Percentiles rank a stretch among this genome's conserved stretches.
Evolutionary conservation across 208 protist genomes (phyloP).

Genomic region (Sergeia podlipaevii): DNA sequence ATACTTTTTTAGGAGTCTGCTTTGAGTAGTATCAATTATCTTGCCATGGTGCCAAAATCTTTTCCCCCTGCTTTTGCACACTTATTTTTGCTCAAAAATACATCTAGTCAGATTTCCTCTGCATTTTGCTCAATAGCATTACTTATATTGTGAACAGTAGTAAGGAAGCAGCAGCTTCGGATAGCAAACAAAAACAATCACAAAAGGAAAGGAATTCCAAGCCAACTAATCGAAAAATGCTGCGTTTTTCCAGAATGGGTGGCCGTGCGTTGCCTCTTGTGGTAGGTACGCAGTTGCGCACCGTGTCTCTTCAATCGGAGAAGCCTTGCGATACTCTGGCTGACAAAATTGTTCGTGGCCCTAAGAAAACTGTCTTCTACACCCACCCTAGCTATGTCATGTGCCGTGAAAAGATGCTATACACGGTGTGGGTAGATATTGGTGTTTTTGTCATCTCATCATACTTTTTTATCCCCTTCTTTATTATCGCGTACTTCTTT

Average conservation of each 20-base stretch:
- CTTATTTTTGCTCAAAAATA: background rate
- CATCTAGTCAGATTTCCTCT: background rate
- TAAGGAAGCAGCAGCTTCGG: background rate
- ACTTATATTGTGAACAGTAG: too few relatives aligned
- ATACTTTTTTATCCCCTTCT: constrained; percentile 76
- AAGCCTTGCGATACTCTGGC: constrained; percentile 76
- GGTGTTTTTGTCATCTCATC: constrained; percentile 68
- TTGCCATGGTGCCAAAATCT: background rate
- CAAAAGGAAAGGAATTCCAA: too few relatives aligned
- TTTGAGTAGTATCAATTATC: background rate
- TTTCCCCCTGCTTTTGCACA: background rate
- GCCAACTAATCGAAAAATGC: too few relatives aligned
- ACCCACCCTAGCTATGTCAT: constrained; percentile 87
- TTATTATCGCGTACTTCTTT: constrained; percentile 82
- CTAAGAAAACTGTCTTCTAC: constrained; percentile 59
- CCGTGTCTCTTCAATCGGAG: constrained; percentile 72
- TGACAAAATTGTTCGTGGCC: constrained; percentile 83
- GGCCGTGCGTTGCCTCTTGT: constrained; percentile 9
- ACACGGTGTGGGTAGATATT: constrained; percentile 86
- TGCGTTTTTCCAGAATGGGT: constrained; percentile 21
- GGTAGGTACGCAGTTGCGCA: constrained; percentile 31
- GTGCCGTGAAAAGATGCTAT: constrained; percentile 87
- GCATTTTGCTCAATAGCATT: too few relatives aligned
- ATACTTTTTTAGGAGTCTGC: background rate
- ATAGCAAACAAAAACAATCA: too few relatives aligned